Evolutionary conservation across 768 basidiomycete genomes (phyloP).

Genomic region (Hydnum rufescens): DNA sequence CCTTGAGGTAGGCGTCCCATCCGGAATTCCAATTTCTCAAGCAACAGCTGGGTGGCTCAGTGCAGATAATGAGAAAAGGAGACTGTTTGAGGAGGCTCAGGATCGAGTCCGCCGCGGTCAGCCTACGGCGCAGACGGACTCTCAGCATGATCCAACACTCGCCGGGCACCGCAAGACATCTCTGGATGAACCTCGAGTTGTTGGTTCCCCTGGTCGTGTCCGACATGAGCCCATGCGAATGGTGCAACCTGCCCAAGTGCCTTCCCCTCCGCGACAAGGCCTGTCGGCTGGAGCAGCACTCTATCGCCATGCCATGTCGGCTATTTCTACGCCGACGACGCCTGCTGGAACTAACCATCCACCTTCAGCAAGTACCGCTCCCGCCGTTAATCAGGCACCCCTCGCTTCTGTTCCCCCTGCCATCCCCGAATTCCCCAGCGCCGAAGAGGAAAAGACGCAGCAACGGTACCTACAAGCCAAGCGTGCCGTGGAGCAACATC

Average conservation of each 20-base stretch:
- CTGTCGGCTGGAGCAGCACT: constrained; percentile 26
- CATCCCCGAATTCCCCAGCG: constrained; percentile 29
- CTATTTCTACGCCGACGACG: constrained; percentile 8
- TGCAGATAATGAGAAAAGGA: constrained; percentile 11
- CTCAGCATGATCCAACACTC: background rate
- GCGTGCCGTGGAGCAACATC: constrained; percentile 43
- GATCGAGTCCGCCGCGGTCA: constrained; percentile 2
- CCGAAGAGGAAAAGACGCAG: constrained; percentile 59
- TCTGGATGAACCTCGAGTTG: background rate
- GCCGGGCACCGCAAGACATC: background rate
- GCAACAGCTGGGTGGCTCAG: constrained; percentile 6
- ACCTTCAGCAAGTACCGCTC: background rate
- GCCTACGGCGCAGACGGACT: background rate
- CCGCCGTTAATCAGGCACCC: background rate
- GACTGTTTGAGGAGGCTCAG: constrained; percentile 10
- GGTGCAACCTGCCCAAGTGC: background rate
- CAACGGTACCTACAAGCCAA: constrained; percentile 52
- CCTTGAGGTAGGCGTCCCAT: too few relatives aligned
- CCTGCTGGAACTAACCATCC: constrained; percentile 7
- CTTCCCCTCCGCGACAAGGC: background rate
- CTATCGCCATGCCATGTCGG: constrained; percentile 27
- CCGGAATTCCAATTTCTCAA: background rate
- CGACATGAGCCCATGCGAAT: background rate
- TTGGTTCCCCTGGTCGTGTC: background rate
- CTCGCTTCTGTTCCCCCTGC: constrained; percentile 9